Percentiles rank a stretch among this genome's conserved stretches.
These are phyloP conservation scores for Eucalyptus pauciflora DNA, from an alignment of 345 rosid species.

Conservation along the genomic window DNA sequence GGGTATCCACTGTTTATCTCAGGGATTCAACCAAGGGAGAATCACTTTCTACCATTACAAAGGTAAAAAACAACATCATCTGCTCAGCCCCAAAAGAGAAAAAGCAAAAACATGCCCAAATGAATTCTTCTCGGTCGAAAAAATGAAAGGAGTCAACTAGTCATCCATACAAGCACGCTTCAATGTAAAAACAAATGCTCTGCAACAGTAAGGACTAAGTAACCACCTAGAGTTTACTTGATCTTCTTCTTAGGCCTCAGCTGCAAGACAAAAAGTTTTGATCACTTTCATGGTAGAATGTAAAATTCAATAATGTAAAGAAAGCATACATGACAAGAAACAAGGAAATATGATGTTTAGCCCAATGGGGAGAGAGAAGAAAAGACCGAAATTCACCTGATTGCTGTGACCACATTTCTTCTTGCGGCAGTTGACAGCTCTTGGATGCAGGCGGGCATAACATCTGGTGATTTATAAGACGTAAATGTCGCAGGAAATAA, in stretches of 20 bases:
- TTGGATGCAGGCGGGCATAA: conserved; percentile 90
- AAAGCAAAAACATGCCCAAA: not conserved
- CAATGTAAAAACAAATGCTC: not conserved
- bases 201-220: not conserved
- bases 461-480: conserved; percentile 23
- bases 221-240: conserved; percentile 24
- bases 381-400: conserved; percentile 33
- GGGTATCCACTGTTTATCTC: no score
- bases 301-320: not conserved
- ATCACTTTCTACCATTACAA: not conserved
- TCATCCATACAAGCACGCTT: not conserved
- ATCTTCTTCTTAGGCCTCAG: conserved; percentile 99
- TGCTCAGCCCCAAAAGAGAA: not conserved
- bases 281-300: not conserved
- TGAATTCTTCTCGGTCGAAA: not conserved
- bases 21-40: not conserved
- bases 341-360: not conserved
- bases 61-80: not conserved
- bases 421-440: conserved; percentile 97
- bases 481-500: not conserved
- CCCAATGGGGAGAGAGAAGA: not conserved
- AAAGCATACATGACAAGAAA: not conserved
- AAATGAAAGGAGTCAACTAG: not conserved
- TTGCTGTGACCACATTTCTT: conserved; percentile 99
- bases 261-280: conserved; percentile 19